phyloP scores from a whole-genome alignment of 2,329 filamentous ascomycete species.

The Colletotrichum brevisporum region DNA sequence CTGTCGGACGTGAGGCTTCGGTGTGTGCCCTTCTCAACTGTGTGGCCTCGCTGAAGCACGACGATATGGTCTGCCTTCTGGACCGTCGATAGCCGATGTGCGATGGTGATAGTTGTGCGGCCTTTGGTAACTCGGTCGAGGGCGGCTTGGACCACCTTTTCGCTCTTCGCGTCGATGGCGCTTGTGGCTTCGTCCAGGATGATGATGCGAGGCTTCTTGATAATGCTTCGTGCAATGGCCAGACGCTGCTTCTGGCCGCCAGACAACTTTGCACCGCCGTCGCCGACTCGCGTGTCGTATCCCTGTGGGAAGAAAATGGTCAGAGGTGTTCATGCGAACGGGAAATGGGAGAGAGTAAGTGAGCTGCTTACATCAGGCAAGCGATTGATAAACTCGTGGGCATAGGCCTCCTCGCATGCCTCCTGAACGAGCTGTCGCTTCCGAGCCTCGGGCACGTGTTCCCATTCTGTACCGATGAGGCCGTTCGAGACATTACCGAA shows the following conservation, averaged over 20 bases:
- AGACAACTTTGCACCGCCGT: constrained; percentile 71
- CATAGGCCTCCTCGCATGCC: constrained; percentile 66
- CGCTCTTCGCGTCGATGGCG: constrained; percentile 56
- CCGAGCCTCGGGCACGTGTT: constrained; percentile 53
- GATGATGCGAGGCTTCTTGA: constrained; percentile 72
- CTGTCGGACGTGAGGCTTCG: constrained; percentile 40
- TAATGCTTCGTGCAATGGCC: constrained; percentile 73
- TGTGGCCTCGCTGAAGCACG: constrained; percentile 59
- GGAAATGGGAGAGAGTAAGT: not conserved
- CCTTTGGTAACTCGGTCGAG: constrained; percentile 39
- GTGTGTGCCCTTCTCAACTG: constrained; percentile 56
- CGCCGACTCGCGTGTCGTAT: constrained; percentile 71
- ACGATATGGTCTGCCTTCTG: constrained; percentile 53
- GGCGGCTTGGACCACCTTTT: constrained; percentile 56
- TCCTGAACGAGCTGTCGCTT: constrained; percentile 58
- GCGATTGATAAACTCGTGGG: constrained; percentile 66
- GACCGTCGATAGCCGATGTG: constrained; percentile 46
- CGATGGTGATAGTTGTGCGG: constrained; percentile 45
- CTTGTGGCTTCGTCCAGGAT: constrained; percentile 76
- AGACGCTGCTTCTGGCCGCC: constrained; percentile 75
- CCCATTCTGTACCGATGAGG: constrained; percentile 54
- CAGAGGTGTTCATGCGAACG: not conserved
- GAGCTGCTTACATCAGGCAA: constrained; percentile 56
- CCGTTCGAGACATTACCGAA: constrained; percentile 64
- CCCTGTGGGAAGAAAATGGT: constrained; percentile 45